Conservation (phyloP, 371 early-diverging fungal species). For the Mucor mucedo region DNA sequence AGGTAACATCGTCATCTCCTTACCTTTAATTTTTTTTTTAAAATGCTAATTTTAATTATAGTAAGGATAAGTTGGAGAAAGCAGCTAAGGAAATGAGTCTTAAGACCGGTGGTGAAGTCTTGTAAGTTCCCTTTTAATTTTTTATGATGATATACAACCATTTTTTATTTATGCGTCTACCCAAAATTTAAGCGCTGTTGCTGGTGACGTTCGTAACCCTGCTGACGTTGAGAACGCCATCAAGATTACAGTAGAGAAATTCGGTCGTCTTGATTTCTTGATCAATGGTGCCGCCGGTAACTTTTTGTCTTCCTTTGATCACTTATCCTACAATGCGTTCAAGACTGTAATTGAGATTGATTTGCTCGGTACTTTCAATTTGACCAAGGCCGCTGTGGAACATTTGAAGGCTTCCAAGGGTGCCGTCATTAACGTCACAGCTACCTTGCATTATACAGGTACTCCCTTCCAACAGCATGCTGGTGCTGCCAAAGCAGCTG, state of each 20-base stretch:
- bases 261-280: slow-evolving; percentile 72
- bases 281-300: slow-evolving; percentile 79
- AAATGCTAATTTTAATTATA: slow-evolving; percentile 9
- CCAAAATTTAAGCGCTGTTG: slow-evolving; percentile 39
- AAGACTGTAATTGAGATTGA: slow-evolving; percentile 65
- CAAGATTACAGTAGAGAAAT: slow-evolving; percentile 62
- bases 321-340: slow-evolving; percentile 79
- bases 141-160: neutral
- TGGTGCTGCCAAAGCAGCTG: slow-evolving; percentile 54
- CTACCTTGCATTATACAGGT: slow-evolving; percentile 70
- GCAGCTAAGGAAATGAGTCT: slow-evolving; percentile 71
- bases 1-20: slow-evolving; percentile 41
- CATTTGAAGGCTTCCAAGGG: slow-evolving; percentile 75
- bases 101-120: slow-evolving; percentile 59
- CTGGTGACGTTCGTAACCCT: slow-evolving; percentile 72
- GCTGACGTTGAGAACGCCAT: slow-evolving; percentile 69
- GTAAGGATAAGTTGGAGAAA: slow-evolving; percentile 63
- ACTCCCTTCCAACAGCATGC: slow-evolving; percentile 60
- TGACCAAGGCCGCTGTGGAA: slow-evolving; percentile 75
- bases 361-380: slow-evolving; percentile 70
- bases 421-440: slow-evolving; percentile 68
- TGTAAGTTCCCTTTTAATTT: slow-evolving; percentile 28
- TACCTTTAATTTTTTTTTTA: too few species aligned
- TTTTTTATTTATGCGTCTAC: neutral
- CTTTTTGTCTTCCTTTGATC: slow-evolving; percentile 72